Conservation (phyloP, 768 basidiomycete species). For the Mycena olivaceomarginata region DNA sequence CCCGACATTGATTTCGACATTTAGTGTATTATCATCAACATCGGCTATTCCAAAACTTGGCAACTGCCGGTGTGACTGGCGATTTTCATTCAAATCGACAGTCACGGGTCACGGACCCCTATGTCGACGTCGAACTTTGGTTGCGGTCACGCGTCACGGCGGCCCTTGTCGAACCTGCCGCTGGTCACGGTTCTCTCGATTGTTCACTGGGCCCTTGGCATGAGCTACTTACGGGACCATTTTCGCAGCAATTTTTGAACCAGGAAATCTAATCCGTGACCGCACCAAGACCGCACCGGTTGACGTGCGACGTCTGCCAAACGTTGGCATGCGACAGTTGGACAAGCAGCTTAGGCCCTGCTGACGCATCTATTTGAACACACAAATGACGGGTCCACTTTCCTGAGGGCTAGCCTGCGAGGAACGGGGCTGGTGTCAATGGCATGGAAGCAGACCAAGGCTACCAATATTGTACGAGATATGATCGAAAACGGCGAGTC, state of each 20-base stretch:
- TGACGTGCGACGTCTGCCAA: background rate
- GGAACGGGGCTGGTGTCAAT: background rate
- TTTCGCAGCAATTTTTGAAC: background rate
- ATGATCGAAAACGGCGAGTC: background rate
- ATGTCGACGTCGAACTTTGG: no score
- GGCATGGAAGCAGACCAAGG: background rate
- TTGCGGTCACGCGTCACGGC: no score
- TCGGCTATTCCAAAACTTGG: no score
- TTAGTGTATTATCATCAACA: no score
- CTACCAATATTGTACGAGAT: background rate
- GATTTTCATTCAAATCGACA: no score
- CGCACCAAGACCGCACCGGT: background rate
- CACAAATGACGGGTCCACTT: background rate
- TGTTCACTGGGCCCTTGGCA: background rate
- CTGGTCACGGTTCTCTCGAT: background rate
- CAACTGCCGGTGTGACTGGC: no score
- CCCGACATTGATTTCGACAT: no score
- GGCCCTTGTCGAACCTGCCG: no score
- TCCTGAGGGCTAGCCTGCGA: background rate
- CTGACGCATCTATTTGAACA: background rate
- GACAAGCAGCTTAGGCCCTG: background rate
- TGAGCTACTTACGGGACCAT: background rate
- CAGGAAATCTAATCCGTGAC: background rate
- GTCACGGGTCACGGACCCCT: no score
- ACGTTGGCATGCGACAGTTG: background rate